Evolutionary conservation across 2,329 filamentous ascomycete genomes (phyloP), one percentile per base, ranked within the genome.

Genomic region (Xylaria sp.): DNA sequence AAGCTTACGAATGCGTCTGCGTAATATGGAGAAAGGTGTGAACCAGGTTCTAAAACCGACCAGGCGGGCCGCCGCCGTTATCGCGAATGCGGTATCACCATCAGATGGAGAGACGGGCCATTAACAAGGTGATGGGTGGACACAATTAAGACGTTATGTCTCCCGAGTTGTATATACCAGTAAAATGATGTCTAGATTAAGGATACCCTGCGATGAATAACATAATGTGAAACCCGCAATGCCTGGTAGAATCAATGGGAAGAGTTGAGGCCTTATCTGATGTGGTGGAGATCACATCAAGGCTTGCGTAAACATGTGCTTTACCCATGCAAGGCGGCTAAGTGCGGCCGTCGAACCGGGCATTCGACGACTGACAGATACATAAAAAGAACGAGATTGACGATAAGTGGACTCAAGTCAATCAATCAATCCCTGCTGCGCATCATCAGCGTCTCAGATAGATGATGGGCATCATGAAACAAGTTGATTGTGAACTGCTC

Each of bases 31-130:
- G 51, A 18, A 61, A 51, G 51, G 20, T 25, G 57, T 43, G 39
- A 62, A 46, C 55, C 36, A 46, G 48, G 62, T 18, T 54, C 51
- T 67, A 64, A 71, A 71, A 70, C 67, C 13, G 31, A 31, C 39
- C 43, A 48, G 54, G 57, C 63, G 31, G 39, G 39, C 60, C 49
- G 39, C 20, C 31, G 49, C 48, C 28, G 48, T 43, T 62, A 31
- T 58, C 41, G 41, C 20, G 43, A 51, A 66, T 57, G 55, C 39
- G 25, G 66, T 64, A 46, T 52, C 41, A 67, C 56, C 36, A 49
- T 51, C 56, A 56, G 66, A 41, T 36, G 15, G 31, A 20, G 57
- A 56, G 48, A 56, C 54, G 23, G 66, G 3, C 46, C 33, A 52
- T 56, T 46, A 62, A 51, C 61, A n/a, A n/a, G 39, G 46, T 20